Conservation (phyloP, 2,329 filamentous ascomycete genomes). For the Neofusicoccum laricinum region DNA sequence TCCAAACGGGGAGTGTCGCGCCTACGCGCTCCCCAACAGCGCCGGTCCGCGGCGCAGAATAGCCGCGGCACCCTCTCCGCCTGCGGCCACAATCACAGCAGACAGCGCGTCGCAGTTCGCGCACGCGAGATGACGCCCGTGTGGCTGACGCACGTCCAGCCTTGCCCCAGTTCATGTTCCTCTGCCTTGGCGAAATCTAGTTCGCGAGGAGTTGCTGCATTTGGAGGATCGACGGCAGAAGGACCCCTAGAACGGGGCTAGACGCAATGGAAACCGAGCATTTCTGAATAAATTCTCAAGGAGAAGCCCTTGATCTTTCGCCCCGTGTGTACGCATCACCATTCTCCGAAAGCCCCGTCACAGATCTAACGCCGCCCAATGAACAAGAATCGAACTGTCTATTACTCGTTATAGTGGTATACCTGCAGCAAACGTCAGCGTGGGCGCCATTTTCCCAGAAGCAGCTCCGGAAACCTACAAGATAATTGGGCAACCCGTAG, state of each 20-base stretch:
- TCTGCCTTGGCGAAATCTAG: background rate
- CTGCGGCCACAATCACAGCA: background rate
- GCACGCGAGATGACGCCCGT: background rate
- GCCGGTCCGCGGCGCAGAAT: background rate
- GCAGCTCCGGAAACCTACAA: conserved; percentile 56
- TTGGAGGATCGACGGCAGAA: background rate
- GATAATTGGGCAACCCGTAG: conserved; percentile 93
- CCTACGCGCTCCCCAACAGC: background rate
- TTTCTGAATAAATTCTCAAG: background rate
- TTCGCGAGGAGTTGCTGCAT: conserved; percentile 6
- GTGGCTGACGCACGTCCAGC: conserved; percentile 7
- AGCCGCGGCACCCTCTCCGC: background rate
- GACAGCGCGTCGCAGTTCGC: background rate
- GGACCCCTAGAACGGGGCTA: background rate
- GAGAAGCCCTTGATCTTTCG: background rate
- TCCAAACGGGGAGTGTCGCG: background rate
- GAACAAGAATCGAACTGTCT: conserved; percentile 22
- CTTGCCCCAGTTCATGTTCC: conserved; percentile 5
- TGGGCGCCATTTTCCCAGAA: conserved; percentile 3
- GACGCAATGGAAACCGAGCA: background rate
- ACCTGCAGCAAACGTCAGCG: conserved; percentile 53
- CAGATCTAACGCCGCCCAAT: conserved; percentile 32
- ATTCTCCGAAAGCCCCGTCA: background rate
- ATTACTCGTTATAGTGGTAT: conserved; percentile 84
- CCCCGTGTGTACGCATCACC: background rate